Percentiles rank a stretch among this genome's conserved stretches.
phyloP scores from a whole-genome alignment of 768 basidiomycete species.

The Suillus weaverae region DNA sequence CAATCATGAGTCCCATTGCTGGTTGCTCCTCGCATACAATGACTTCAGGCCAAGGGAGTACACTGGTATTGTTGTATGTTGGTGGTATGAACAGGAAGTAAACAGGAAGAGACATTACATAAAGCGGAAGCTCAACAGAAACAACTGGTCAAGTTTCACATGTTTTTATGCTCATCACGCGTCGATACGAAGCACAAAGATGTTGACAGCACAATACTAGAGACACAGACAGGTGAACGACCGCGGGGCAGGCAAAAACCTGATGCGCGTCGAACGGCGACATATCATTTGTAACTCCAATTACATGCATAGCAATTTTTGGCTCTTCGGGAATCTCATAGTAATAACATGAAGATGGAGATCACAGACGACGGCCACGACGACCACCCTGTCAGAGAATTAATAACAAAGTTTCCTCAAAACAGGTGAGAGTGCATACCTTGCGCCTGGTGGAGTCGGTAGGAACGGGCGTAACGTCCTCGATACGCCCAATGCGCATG shows the following conservation, averaged over 20 bases:
- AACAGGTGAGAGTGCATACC: conserved; percentile 44
- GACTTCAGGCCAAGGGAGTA: not conserved
- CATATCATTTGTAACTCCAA: conserved; percentile 47
- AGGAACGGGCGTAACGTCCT: conserved; percentile 97
- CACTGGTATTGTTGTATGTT: not conserved
- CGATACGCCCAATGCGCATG: conserved; percentile 97
- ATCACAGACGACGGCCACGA: conserved; percentile 92
- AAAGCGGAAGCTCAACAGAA: not conserved
- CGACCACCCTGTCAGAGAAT: conserved; percentile 79
- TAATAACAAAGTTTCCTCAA: conserved; percentile 7
- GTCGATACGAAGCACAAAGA: conserved; percentile 2
- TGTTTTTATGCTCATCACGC: not conserved
- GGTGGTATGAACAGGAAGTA: not conserved
- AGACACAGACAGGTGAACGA: conserved; percentile 40
- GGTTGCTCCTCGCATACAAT: not conserved
- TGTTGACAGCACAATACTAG: conserved; percentile 7
- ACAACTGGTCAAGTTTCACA: conserved; percentile 6
- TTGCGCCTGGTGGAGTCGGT: conserved; percentile 97
- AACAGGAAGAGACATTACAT: not conserved
- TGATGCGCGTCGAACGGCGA: conserved; percentile 90
- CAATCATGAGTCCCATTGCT: conserved; percentile 49
- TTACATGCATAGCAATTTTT: conserved; percentile 36
- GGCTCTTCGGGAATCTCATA: conserved; percentile 13
- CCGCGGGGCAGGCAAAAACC: conserved; percentile 78
- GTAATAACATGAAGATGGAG: conserved; percentile 11